Conservation (phyloP, 345 rosid species). For the Trapa incisa region DNA sequence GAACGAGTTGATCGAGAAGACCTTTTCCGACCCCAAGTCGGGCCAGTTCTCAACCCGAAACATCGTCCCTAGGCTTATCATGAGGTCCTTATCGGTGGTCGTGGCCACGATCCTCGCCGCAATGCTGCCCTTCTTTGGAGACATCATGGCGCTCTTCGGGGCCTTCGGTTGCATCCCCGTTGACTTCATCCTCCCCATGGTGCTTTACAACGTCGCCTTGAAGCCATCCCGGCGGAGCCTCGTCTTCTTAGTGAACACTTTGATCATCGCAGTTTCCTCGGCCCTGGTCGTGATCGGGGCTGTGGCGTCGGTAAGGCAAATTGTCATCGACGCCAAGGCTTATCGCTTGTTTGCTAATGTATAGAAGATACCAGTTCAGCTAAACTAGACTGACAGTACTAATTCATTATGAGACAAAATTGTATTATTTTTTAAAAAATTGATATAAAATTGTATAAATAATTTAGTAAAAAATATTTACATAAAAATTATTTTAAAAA, state of each 20-base stretch:
- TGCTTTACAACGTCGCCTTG: slow-evolving; percentile 32
- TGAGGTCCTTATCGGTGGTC: slow-evolving; percentile 24
- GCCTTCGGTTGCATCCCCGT: slow-evolving; percentile 39
- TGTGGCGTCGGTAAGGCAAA: slow-evolving; percentile 32
- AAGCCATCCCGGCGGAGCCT: slow-evolving; percentile 30
- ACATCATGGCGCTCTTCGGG: slow-evolving; percentile 34
- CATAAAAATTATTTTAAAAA: too few species aligned
- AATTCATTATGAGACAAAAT: not conserved
- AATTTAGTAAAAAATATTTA: too few species aligned
- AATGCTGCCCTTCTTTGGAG: slow-evolving; percentile 50
- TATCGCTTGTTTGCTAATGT: slow-evolving; percentile 29
- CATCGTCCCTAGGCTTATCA: slow-evolving; percentile 25
- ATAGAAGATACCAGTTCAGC: not conserved
- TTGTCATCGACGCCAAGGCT: slow-evolving; percentile 31
- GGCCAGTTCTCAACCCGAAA: slow-evolving; percentile 32
- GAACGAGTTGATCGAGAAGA: slow-evolving; percentile 33
- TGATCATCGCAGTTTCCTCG: slow-evolving; percentile 20
- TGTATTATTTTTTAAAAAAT: too few species aligned
- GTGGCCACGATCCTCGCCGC: slow-evolving; percentile 21
- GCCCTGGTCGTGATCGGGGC: slow-evolving; percentile 22
- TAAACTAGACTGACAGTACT: not conserved
- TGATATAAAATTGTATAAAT: too few species aligned
- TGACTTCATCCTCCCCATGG: slow-evolving; percentile 34
- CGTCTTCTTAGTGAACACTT: slow-evolving; percentile 27
- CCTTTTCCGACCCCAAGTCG: slow-evolving; percentile 24